Base-by-base conservation (phyloP, 2,329 filamentous ascomycete species). In the Fusarium sp. region DNA sequence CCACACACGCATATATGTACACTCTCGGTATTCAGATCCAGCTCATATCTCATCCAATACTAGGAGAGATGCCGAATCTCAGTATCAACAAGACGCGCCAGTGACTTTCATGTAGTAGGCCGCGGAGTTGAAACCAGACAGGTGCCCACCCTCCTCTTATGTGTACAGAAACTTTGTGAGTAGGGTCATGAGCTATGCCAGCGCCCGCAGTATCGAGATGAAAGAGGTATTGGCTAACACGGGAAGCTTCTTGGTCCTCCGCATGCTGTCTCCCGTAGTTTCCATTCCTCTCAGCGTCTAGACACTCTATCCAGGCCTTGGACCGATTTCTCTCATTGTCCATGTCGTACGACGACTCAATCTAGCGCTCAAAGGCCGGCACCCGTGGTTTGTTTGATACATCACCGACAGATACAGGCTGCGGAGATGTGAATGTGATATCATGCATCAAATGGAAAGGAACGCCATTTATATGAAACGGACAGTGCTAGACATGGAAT, bases 181-280 rank as follows among this genome's bases (percentile, higher is more conserved):
- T 14, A 55, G 25, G 10, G 19, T 22, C 44, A 41, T 46, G 20
- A 35, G 20, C 61, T 44, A 54, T 65, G 43, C 47, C 54, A 45
- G 47, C 62, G 61, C 62, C 61, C 60, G 61, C 60, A 61, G 40
- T 51, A 65, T 57, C 35, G 48, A 15, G 41, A 33, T 53, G 35
- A 46, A 52, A 44, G 40, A 48, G 41, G 60, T 14, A 37, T 59
- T 43, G 20, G 41, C 48, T 60, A 19, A 45, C 33, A 49, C 54
- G 23, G 44, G 39, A 65, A 45, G 54, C 37, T 61, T 48, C 35
- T 22, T 54, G 43, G 17, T 48, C 32, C 30, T 35, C 40, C 40
- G 49, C 39, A 55, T 49, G 62, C 61, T 65, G 61, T 54, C 41
- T 48, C 40, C 62, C 47, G 53, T 30, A 53, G 20, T 40, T 56